Percentiles rank a stretch among this genome's conserved stretches.
These are phyloP conservation scores for Plicaturopsis crispa DNA, from an alignment of 768 basidiomycete species.

Conservation along the genomic window DNA sequence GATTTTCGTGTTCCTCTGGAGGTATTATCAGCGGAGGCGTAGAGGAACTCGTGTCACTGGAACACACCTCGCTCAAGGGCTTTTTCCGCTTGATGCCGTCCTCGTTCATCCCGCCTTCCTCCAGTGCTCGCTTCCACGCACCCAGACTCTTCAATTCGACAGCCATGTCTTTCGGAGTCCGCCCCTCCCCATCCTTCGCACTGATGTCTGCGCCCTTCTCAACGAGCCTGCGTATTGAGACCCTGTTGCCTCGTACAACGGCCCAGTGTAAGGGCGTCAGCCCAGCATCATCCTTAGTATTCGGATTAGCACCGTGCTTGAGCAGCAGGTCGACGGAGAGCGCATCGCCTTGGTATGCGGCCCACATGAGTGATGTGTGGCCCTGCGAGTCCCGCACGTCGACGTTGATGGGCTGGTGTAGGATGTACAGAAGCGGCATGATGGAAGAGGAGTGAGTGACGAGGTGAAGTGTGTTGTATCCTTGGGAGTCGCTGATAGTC, in stretches of 20 bases:
- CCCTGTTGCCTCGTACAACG: slow-evolving; percentile 88
- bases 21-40: slow-evolving; percentile 1
- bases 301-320: slow-evolving; percentile 77
- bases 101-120: slow-evolving; percentile 80
- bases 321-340: slow-evolving; percentile 88
- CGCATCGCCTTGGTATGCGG: slow-evolving; percentile 97
- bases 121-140: slow-evolving; percentile 83
- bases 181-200: slow-evolving; percentile 74
- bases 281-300: slow-evolving; percentile 71
- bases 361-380: slow-evolving; percentile 97
- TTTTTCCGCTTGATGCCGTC: slow-evolving; percentile 60
- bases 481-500: slow-evolving; percentile 83
- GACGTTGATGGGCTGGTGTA: slow-evolving; percentile 90
- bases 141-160: slow-evolving; percentile 85
- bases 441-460: slow-evolving; percentile 92
- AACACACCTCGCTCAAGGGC: slow-evolving; percentile 60
- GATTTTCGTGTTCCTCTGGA: slow-evolving; percentile 73
- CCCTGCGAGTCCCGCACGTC: slow-evolving; percentile 89
- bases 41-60: slow-evolving; percentile 5
- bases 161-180: slow-evolving; percentile 94
- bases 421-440: slow-evolving; percentile 87
- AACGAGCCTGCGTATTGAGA: slow-evolving; percentile 76
- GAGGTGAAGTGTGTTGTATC: slow-evolving; percentile 93
- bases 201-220: slow-evolving; percentile 81
- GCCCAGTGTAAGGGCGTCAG: slow-evolving; percentile 95